Conservation (phyloP, 2,329 filamentous ascomycete genomes). For the Stagonosporopsis chrysanthemi region DNA sequence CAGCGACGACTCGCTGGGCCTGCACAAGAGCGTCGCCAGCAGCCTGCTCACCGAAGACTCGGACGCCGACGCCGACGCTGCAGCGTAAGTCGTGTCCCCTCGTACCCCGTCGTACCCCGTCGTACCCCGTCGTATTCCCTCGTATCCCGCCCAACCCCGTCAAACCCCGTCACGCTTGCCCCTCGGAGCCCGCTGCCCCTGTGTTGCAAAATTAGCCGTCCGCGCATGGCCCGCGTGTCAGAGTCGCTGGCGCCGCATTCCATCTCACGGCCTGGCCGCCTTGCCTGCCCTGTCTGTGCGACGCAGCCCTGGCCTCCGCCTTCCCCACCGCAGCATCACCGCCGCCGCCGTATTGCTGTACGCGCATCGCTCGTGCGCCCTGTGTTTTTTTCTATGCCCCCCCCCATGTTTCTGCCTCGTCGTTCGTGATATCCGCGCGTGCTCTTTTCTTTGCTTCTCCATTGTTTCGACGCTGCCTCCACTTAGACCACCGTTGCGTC, state of each 20-base stretch:
- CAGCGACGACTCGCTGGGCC: slow-evolving; percentile 53
- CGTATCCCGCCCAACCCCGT: neutral
- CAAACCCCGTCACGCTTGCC: too few species aligned
- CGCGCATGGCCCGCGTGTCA: slow-evolving; percentile 8
- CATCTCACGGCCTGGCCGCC: neutral
- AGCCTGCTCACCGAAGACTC: slow-evolving; percentile 61
- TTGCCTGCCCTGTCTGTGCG: neutral
- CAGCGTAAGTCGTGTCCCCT: slow-evolving; percentile 51
- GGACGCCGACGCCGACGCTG: slow-evolving; percentile 49
- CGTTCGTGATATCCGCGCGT: slow-evolving; percentile 6
- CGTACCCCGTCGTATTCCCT: neutral
- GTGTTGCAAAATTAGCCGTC: slow-evolving; percentile 12
- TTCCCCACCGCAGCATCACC: slow-evolving; percentile 31
- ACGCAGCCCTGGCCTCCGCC: slow-evolving; percentile 23
- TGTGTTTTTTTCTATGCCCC: neutral
- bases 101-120: neutral
- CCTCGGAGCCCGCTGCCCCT: slow-evolving; percentile 8
- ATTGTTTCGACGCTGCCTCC: slow-evolving; percentile 11
- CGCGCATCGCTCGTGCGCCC: slow-evolving; percentile 12
- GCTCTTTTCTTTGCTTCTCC: neutral
- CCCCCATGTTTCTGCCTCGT: neutral
- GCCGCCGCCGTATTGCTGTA: slow-evolving; percentile 20
- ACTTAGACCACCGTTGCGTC: slow-evolving; percentile 21
- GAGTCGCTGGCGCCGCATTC: neutral
- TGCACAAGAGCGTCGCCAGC: slow-evolving; percentile 56